phyloP scores from a whole-genome alignment of 176 grass and related monocot genomes.

The Hordeum marinum region DNA sequence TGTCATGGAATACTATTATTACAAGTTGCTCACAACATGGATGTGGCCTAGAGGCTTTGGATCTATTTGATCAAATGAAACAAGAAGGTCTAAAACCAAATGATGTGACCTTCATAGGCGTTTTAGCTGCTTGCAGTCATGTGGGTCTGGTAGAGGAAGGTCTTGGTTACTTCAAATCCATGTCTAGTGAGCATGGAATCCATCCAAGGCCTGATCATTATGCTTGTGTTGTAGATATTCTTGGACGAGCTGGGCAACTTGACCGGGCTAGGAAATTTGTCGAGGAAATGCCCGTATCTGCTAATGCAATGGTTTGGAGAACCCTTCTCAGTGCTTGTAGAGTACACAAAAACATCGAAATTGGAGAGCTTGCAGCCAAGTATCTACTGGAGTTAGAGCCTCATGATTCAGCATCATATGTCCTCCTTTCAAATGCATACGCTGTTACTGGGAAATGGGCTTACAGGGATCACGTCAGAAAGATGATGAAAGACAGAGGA shows the following conservation, averaged over 20 bases:
- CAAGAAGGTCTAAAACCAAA: constrained; percentile 56
- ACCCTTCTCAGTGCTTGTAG: constrained; percentile 54
- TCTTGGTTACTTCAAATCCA: constrained; percentile 57
- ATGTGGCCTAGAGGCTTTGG: constrained; percentile 52
- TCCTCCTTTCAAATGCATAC: constrained; percentile 76
- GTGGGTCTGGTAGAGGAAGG: constrained; percentile 68
- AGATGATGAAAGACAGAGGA: constrained; percentile 68
- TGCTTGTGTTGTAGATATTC: constrained; percentile 76
- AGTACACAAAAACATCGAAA: constrained; percentile 63
- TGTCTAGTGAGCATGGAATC: constrained; percentile 38
- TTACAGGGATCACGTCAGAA: constrained; percentile 66
- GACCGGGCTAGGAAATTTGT: constrained; percentile 58
- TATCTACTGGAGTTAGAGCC: constrained; percentile 63
- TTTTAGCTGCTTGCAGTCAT: constrained; percentile 80
- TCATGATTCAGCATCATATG: constrained; percentile 50
- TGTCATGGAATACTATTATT: constrained; percentile 56
- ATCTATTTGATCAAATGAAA: constrained; percentile 64
- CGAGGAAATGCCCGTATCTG: constrained; percentile 58
- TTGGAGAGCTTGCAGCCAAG: constrained; percentile 60
- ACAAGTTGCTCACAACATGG: constrained; percentile 70
- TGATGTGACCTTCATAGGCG: constrained; percentile 64
- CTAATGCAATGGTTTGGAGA: constrained; percentile 76
- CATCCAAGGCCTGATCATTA: constrained; percentile 57
- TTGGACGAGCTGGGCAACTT: constrained; percentile 62
- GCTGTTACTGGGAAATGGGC: constrained; percentile 60